Percentiles rank a stretch among this genome's conserved stretches.
Evolutionary conservation across 116 monocot species (phyloP).

Genomic region (Dioscorea cayenensis): DNA sequence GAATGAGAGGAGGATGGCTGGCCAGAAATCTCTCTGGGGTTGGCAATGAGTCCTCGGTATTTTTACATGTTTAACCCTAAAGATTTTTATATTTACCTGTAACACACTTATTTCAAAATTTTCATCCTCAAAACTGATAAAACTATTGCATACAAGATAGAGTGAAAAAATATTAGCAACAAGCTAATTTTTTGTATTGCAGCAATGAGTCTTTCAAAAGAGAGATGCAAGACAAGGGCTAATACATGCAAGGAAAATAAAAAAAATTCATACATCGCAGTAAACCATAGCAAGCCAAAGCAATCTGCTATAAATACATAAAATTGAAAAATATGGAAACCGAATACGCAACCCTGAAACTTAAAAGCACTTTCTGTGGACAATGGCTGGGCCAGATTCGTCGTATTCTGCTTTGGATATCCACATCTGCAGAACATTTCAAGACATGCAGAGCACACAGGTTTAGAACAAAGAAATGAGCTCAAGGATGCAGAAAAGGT

Average conservation of each 20-base stretch:
- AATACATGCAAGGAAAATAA: background rate
- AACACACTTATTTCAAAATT: too few relatives aligned
- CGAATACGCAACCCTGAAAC: background rate
- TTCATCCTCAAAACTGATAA: too few relatives aligned
- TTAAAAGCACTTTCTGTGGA: conserved; percentile 53
- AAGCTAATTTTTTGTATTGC: too few relatives aligned
- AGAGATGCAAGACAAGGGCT: background rate
- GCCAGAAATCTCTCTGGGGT: background rate
- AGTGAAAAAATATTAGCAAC: too few relatives aligned
- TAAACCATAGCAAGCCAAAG: background rate
- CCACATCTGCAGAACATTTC: conserved; percentile 38
- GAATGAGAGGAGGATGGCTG: background rate
- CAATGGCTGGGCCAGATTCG: conserved; percentile 47
- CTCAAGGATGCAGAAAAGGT: background rate
- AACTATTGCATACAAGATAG: too few relatives aligned
- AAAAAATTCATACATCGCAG: background rate
- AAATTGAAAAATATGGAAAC: background rate
- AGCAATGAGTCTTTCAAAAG: too few relatives aligned
- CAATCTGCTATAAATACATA: background rate
- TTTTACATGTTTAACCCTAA: background rate
- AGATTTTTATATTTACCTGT: background rate
- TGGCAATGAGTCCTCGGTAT: background rate
- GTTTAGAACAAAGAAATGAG: background rate
- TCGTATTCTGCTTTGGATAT: conserved; percentile 51
- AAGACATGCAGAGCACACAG: background rate